Evolutionary conservation across 768 basidiomycete genomes (phyloP), one percentile per base, ranked within the genome.

Genomic region (Tylopilus felleus): DNA sequence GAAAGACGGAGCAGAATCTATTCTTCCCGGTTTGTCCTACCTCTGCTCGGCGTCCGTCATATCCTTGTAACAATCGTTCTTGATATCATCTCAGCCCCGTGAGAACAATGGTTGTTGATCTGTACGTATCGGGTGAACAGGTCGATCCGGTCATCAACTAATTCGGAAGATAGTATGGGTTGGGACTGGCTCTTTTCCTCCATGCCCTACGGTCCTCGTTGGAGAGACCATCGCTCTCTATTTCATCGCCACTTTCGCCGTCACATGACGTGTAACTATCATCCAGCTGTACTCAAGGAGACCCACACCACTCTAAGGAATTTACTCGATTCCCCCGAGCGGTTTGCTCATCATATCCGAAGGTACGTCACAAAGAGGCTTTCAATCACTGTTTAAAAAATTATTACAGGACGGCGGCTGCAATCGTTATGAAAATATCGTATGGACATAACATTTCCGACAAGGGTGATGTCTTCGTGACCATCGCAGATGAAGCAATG

Each of bases 131-230:
- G 10, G 46, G 49, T 23, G 39, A 36, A 12, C 33, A 43, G 4
- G n/a, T 17, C 21, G 16, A 19, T 27, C 28, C 22, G 22, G 27
- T 35, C 28, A 23, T 36, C 22, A 22, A 29, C 49, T 52, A 5
- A 52, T 41, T 39, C 28, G 35, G 16, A 5, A 10, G 36, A 23
- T 42, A 79, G 77, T 42, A 76, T 79, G 57, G 78, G 78, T 7
- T 80, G 73, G 72, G 69, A 75, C 54, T 79, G 77, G 77, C 58
- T 77, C 5, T 73, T 78, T 57, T 76, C 75, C 1, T 66, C 71
- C n/a, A 67, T 75, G 61, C 63, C 64, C 6, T 77, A 72, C 44
- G 76, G 77, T 13, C 53, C 43, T 10, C 60, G 52, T 43, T 77
- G 73, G 72, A 64, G 63, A 45, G 63, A 66, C 8, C 77, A 77